Evolutionary conservation across 164 flowering plant genomes (phyloP), one percentile per base, ranked within the genome.

Genomic region (Dillenia suffruticosa): DNA sequence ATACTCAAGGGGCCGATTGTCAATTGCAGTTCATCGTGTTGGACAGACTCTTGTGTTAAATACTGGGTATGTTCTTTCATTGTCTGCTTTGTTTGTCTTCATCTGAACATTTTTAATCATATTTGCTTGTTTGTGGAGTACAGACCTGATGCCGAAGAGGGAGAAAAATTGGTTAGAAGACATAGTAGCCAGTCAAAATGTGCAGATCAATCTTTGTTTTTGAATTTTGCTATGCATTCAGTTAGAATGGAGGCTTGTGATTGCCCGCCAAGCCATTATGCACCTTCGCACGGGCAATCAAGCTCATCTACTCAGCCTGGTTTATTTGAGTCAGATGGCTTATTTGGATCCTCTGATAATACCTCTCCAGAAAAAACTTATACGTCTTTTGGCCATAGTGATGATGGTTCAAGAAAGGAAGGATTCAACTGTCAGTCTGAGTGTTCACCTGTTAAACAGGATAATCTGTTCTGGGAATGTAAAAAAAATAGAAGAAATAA

Each of bases 241-340:
- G 97, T 94, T 15, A 80, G 99, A 69, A 80, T 82, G 84, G 99
- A 94, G 76, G 96, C 97, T 61, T 94, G 99, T 76, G 99, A 94
- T 71, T 88, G 96, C 69, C 99, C 99, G 3, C 96, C 97, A 47
- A 64, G 72, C 68, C 82, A 82, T 62, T 56, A 81, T 58, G 56
- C 72, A 16, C 58, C 80, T 43, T 52, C 85, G 8, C 75, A 74
- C 54, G 73, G 76, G 51, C 73, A 74, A 56, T 60, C 81, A 61
- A 72, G 51, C 43, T 74, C 96, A 47, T 82, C 81, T 65, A 72
- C 78, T 54, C 77, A 81, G 49, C 82, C 85, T 59, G 82, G 84
- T n/a, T 56, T 62, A 14, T 81, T 53, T 63, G 76, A 70, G 56
- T 50, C 79, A 54, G 65, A 74, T 9, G 73, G 44, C 19, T 54